A percentile compares a stretch with the other conserved stretches of the same genome.
Evolutionary conservation across 139 green algal species (phyloP).

Genomic region (Tetraselmis chui): DNA sequence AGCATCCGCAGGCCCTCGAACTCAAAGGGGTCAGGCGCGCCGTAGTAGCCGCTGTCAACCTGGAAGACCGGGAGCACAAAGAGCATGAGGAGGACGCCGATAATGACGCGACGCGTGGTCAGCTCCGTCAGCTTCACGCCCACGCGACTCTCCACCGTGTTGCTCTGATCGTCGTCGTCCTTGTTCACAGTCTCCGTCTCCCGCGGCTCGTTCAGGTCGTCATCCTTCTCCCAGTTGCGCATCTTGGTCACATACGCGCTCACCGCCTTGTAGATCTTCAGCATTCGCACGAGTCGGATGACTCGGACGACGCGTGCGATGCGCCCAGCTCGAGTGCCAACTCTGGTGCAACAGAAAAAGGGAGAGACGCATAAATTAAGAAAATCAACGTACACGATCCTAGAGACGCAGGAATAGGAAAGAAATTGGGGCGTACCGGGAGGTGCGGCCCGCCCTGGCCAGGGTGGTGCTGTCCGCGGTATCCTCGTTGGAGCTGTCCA

Average conservation of each 20-base stretch:
- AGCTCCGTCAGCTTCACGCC: slow-evolving; percentile 85
- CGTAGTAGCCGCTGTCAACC: slow-evolving; percentile 59
- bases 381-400: too few species aligned
- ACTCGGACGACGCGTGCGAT: slow-evolving; percentile 61
- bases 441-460: slow-evolving; percentile 18
- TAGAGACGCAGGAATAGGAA: too few species aligned
- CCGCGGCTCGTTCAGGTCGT: not conserved
- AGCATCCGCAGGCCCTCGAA: slow-evolving; percentile 67
- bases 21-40: slow-evolving; percentile 38
- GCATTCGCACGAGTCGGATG: slow-evolving; percentile 66
- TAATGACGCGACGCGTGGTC: slow-evolving; percentile 74
- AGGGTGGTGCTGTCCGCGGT: slow-evolving; percentile 16
- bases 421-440: too few species aligned
- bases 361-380: too few species aligned
- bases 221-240: slow-evolving; percentile 6
- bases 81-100: slow-evolving; percentile 77
- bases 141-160: slow-evolving; percentile 42
- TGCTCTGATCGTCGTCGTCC: slow-evolving; percentile 10
- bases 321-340: slow-evolving; percentile 24
- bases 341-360: too few species aligned
- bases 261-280: slow-evolving; percentile 60
- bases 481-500: not conserved
- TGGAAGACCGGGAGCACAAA: slow-evolving; percentile 81
- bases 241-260: slow-evolving; percentile 22
- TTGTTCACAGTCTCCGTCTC: too few species aligned